These are phyloP conservation scores for Gossypium schwendimanii DNA, from an alignment of 441 rosid genomes.

Conservation along the genomic window DNA sequence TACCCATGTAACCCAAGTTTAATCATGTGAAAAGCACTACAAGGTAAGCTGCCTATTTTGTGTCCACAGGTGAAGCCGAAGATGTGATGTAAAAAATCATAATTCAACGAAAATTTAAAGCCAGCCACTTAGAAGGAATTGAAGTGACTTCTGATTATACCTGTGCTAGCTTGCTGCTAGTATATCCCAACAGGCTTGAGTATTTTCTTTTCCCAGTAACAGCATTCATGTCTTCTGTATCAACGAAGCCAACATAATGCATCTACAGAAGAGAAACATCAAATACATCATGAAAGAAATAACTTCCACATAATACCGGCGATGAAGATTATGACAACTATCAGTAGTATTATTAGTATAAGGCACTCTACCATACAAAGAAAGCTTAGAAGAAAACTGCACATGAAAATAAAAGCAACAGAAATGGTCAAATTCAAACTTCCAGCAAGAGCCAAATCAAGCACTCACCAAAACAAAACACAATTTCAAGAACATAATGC, in stretches of 20 bases:
- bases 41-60: neutral
- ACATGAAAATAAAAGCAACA: neutral
- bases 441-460: neutral
- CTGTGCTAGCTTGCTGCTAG: constrained; percentile 95
- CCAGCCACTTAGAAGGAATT: neutral
- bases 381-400: neutral
- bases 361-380: neutral
- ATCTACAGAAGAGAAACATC: constrained; percentile 34
- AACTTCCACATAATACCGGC: neutral
- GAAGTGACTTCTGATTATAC: constrained; percentile 28
- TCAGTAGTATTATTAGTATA: neutral
- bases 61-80: neutral
- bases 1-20: neutral
- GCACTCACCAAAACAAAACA: neutral
- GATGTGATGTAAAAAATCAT: neutral
- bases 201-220: constrained; percentile 75
- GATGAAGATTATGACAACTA: neutral
- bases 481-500: neutral
- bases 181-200: constrained; percentile 73
- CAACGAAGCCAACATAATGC: constrained; percentile 74
- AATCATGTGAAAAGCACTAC: neutral
- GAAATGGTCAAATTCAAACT: neutral
- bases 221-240: constrained; percentile 89
- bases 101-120: neutral
- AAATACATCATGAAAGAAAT: neutral